phyloP scores from a whole-genome alignment of 148 eudicot species.

The Fagopyrum esculentum region DNA sequence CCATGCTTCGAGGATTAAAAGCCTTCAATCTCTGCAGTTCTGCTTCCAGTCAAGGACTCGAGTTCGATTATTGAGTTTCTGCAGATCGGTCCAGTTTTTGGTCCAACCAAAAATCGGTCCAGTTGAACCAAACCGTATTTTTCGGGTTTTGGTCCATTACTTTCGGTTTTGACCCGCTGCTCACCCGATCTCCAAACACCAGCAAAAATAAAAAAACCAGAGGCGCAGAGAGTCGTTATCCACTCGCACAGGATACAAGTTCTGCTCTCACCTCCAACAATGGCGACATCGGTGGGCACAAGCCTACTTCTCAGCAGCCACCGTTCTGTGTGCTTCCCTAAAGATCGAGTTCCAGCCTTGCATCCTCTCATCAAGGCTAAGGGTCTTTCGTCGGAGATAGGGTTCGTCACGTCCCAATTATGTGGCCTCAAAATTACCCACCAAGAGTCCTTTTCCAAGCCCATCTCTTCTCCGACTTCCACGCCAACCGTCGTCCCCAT shows the following conservation, averaged over 20 bases:
- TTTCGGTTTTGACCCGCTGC: too few species aligned
- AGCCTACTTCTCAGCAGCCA: conserved; percentile 17
- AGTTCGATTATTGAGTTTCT: too few species aligned
- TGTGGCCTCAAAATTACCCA: conserved; percentile 37
- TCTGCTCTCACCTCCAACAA: conserved; percentile 2
- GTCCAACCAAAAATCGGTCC: too few species aligned
- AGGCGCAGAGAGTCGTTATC: conserved; percentile 14
- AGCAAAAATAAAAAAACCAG: not conserved
- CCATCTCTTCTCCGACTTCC: conserved; percentile 27
- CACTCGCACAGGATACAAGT: not conserved
- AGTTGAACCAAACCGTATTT: too few species aligned
- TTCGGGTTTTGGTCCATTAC: too few species aligned
- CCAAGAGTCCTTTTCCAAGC: conserved; percentile 15
- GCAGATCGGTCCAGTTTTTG: too few species aligned
- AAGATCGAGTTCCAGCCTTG: conserved; percentile 16
- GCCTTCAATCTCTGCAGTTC: too few species aligned
- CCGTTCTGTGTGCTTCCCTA: conserved; percentile 16
- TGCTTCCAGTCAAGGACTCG: too few species aligned
- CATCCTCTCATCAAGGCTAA: conserved; percentile 20
- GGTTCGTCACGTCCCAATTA: conserved; percentile 49
- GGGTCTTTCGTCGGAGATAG: conserved; percentile 26
- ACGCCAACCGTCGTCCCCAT: conserved; percentile 13
- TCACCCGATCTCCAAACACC: not conserved
- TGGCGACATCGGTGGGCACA: conserved; percentile 25
- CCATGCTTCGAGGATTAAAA: too few species aligned